Evolutionary conservation across 2,329 filamentous ascomycete genomes (phyloP), one percentile per base, ranked within the genome.

Genomic region (Incumbomyces delicatus): DNA sequence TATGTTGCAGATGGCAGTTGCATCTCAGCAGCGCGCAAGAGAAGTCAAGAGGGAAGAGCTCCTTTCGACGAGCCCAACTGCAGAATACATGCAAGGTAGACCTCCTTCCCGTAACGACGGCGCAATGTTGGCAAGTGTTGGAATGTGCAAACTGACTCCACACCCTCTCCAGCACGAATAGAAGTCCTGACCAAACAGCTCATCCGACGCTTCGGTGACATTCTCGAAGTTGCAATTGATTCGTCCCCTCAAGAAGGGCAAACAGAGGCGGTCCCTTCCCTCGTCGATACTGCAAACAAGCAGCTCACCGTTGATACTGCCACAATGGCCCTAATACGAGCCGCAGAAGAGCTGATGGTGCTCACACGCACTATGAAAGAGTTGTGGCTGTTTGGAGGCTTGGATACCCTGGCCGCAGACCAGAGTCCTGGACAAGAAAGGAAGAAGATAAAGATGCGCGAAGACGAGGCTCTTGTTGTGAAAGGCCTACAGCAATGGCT

Each of bases 311-410:
- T 55, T 18, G 54, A 57, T 32, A 73, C 78, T 6, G 76, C 80
- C 56, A 77, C 74, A 3, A 71, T 75, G 10, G 74, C 74, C 12
- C 60, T 83, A 60, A 73, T 81, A 52, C 74, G 76, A 47, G 73
- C 76, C 1, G 74, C 75, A 12, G 79, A 84, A 63, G 78, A 82
- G 46, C 67, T 81, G 10, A 69, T 80, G 48, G 71, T 72, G 11
- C 61, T 83, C 12, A 79, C 77, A 20, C 73, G 80, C 17, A 71
- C 74, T 20, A 67, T 84, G 63, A 81, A 83, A 58, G 80, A 83
- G 58, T 68, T 78, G 17, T 83, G 80, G 80, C 66, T 83, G 5
- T 82, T 81, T 55, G 80, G 80, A 2, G 76, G 77, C 48, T 67
- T 83, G 36, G 72, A 81, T 47, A 80, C 77, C 0, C 59, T 81